A percentile compares a stretch with the other conserved stretches of the same genome.
These are phyloP conservation scores for Dothidotthia symphoricarpi DNA, from an alignment of 2,329 filamentous ascomycete genomes.

Conservation along the genomic window DNA sequence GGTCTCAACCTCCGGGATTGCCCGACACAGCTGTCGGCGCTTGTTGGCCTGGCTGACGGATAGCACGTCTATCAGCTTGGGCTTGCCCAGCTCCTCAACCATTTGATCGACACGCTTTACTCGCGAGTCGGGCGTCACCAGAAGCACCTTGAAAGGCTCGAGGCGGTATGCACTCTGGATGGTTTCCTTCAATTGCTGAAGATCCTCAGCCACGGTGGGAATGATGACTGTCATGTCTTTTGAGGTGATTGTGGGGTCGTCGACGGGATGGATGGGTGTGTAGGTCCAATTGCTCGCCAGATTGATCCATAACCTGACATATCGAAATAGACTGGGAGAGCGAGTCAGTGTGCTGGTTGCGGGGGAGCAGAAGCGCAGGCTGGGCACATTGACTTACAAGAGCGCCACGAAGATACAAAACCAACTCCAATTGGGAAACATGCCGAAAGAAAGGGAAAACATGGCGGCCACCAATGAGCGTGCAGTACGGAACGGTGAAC, in stretches of 20 bases:
- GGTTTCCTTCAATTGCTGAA: conserved; percentile 78
- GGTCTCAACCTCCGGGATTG: conserved; percentile 80
- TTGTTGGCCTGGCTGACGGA: conserved; percentile 88
- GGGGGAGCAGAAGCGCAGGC: conserved; percentile 6
- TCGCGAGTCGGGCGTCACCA: conserved; percentile 85
- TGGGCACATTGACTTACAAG: conserved; percentile 32
- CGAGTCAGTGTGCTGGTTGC: conserved; percentile 24
- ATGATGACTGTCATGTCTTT: conserved; percentile 92
- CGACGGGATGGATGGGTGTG: conserved; percentile 77
- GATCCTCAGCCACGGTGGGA: conserved; percentile 84
- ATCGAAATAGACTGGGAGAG: conserved; percentile 72
- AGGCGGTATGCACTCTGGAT: conserved; percentile 74
- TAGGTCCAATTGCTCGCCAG: conserved; percentile 75
- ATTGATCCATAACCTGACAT: conserved; percentile 81
- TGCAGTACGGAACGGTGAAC: conserved; percentile 36
- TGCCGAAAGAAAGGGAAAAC: conserved; percentile 40
- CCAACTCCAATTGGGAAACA: conserved; percentile 43
- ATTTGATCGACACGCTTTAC: conserved; percentile 66
- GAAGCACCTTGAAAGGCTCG: conserved; percentile 68
- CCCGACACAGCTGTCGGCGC: conserved; percentile 87
- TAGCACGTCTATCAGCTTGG: conserved; percentile 69
- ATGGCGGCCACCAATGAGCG: conserved; percentile 41
- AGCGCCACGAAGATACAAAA: conserved; percentile 37
- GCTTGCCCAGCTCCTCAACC: conserved; percentile 39
- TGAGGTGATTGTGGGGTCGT: conserved; percentile 73